Evolutionary conservation across 108 stramenopile genomes (phyloP), one percentile per base, ranked within the genome.

Genomic region (Nitzschia palea): DNA sequence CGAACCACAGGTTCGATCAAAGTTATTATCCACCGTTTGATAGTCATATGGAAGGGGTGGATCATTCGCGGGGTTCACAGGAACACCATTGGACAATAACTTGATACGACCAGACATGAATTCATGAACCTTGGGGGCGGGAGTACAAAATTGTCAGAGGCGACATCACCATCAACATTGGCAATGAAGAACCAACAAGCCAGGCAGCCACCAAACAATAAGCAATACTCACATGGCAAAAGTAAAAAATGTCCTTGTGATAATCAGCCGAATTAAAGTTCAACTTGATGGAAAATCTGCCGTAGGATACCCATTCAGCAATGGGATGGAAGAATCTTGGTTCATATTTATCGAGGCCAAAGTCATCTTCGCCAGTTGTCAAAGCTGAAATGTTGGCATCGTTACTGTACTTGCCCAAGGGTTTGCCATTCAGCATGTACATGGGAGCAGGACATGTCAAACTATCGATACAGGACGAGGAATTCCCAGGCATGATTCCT

Each of bases 131-230:
- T n/a, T n/a, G n/a, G 68, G 94, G 95, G 71, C 95, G 94, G 61
- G 93, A 96, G 72, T 94, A 94, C 59, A 96, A 96, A 27, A 96
- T 85, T n/a, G n/a, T n/a, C n/a, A n/a, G n/a, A n/a, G n/a, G n/a
- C n/a, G n/a, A n/a, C n/a, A n/a, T n/a, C n/a, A n/a, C n/a, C n/a
- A n/a, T n/a, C n/a, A n/a, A n/a, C n/a, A n/a, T n/a, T n/a, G n/a
- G n/a, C n/a, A n/a, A n/a, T n/a, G n/a, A n/a, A n/a, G n/a, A n/a
- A n/a, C n/a, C n/a, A n/a, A n/a, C n/a, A n/a, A n/a, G n/a, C n/a
- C n/a, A n/a, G n/a, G n/a, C n/a, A n/a, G n/a, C n/a, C n/a, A n/a
- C n/a, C n/a, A n/a, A n/a, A n/a, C n/a, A n/a, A n/a, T n/a, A n/a
- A n/a, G n/a, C n/a, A n/a, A n/a, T n/a, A 80, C 83, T 73, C 62